These are phyloP conservation scores for Parathielavia appendiculata DNA, from an alignment of 495 filamentous ascomycete species.

Conservation along the genomic window DNA sequence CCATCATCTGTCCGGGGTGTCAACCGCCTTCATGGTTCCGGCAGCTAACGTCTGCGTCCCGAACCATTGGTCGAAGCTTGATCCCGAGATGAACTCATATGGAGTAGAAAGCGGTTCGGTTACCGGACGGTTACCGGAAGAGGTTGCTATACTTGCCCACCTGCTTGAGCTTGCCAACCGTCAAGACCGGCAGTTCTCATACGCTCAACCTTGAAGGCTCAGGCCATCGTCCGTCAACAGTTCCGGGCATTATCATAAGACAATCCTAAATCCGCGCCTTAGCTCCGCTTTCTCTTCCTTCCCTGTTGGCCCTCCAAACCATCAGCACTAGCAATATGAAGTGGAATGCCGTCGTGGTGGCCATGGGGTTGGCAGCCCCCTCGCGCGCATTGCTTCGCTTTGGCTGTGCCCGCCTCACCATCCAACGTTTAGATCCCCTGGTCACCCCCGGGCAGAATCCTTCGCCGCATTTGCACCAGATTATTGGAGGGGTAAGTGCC, in stretches of 20 bases:
- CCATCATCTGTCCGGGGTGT: background rate
- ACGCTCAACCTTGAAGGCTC: no score
- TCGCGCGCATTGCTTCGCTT: slow-evolving; percentile 52
- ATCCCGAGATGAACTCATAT: background rate
- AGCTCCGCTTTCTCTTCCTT: background rate
- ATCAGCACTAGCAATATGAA: slow-evolving; percentile 29
- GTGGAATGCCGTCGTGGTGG: slow-evolving; percentile 37
- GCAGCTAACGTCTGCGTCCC: background rate
- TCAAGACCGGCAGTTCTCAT: no score
- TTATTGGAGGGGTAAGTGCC: slow-evolving; percentile 22
- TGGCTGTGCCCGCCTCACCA: slow-evolving; percentile 42
- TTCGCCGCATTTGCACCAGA: slow-evolving; percentile 42
- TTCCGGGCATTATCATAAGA: background rate
- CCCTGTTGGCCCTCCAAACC: background rate
- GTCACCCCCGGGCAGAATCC: slow-evolving; percentile 39
- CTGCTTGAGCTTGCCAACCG: background rate
- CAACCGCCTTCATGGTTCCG: background rate
- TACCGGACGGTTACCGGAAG: no score
- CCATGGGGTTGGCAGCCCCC: slow-evolving; percentile 43
- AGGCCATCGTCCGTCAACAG: background rate
- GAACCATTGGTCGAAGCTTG: background rate
- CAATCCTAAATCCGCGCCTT: background rate
- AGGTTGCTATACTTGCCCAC: background rate
- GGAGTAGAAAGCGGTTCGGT: background rate
- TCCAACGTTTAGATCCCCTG: slow-evolving; percentile 32